Evolutionary conservation across 2,329 filamentous ascomycete species (phyloP), one percentile per base, ranked within the genome.

Genomic region (Beauveria medogensis): DNA sequence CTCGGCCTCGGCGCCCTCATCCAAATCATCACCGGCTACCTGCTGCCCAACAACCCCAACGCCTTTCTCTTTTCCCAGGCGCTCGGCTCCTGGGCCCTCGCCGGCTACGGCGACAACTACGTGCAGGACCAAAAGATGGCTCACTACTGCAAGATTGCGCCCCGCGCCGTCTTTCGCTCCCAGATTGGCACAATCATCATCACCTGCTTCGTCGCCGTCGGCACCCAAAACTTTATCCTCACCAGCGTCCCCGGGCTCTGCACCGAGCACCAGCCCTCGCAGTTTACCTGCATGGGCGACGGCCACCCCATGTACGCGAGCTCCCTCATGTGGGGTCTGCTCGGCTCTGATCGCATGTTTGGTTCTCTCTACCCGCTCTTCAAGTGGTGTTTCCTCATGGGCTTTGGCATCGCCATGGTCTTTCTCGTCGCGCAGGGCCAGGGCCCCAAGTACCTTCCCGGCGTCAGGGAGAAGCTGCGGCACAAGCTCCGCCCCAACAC

Each of bases 91-190:
- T 62, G 60, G 60, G 60, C 60, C 3, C 55, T 69, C 24, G 60
- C 60, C 0, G 76, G 76, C 4, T 77, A 76, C 61, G 71, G 71
- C 48, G 73, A 74, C 59, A 75, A 75, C 66, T 76, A 74, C 62
- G 69, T 75, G 70, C 73, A 76, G 63, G 79, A 82, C 64, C 73
- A 81, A 73, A 82, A 82, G 67, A 68, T 82, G 41, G 79, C 74
- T 1, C 78, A 80, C 61, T 81, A 81, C 67, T 69, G 80, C 60
- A 81, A 82, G 65, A 77, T 82, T 47, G 75, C 79, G 0, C 77
- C 76, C 0, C 72, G 74, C 5, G 77, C 75, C 12, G 70, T 78
- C 3, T 82, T 82, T 67, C 72, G 74, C 40, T 76, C 75, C 8
- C 80, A 82, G 67, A 75, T 76, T 2, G 72, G 72, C 43, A 77